These are phyloP conservation scores for Penicillium robsamsonii DNA, from an alignment of 495 filamentous ascomycete species.

Conservation along the genomic window DNA sequence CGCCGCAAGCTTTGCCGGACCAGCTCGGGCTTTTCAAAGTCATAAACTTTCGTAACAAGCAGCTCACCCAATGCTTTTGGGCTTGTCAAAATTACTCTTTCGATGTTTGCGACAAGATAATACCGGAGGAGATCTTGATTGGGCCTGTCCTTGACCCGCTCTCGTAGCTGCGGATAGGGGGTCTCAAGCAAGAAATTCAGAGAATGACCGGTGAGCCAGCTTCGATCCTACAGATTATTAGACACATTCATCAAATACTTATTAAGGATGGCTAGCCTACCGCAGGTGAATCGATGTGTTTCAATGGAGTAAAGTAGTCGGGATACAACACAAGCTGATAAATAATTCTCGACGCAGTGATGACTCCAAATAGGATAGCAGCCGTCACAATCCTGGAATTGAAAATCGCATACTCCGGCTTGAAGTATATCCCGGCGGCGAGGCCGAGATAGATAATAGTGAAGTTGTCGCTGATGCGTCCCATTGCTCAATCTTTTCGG, in stretches of 20 bases:
- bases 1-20: conserved; percentile 57
- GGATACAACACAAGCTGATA: conserved; percentile 68
- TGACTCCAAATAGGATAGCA: conserved; percentile 22
- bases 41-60: conserved; percentile 66
- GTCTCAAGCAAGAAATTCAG: conserved; percentile 33
- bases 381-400: conserved; percentile 30
- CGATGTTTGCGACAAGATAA: conserved; percentile 60
- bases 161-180: conserved; percentile 53
- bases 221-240: conserved; percentile 27
- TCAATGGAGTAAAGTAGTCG: conserved; percentile 66
- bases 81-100: conserved; percentile 64
- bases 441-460: conserved; percentile 25
- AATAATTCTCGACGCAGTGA: conserved; percentile 28
- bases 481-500: conserved; percentile 15
- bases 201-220: conserved; percentile 38
- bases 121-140: conserved; percentile 84
- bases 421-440: conserved; percentile 26
- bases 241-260: neutral
- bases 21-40: conserved; percentile 69
- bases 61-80: conserved; percentile 68
- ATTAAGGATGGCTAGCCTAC: conserved; percentile 36
- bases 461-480: conserved; percentile 17
- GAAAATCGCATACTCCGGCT: conserved; percentile 33
- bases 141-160: conserved; percentile 67
- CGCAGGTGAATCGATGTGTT: conserved; percentile 58